Conservation (phyloP, 176 grass and related monocot species). For the Cymbopogon citratus region DNA sequence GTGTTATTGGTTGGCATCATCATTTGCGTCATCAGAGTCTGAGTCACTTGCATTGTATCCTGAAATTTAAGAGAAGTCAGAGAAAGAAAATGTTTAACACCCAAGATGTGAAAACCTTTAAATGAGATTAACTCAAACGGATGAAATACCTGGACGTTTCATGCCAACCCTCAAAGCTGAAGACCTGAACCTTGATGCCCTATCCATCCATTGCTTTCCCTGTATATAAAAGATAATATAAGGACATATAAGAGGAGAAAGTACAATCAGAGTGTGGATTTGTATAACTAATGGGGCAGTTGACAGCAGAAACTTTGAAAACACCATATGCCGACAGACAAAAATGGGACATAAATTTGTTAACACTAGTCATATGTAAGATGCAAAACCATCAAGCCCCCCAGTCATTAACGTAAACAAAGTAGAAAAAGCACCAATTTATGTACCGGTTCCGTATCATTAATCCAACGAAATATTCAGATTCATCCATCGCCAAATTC, state of each 20-base stretch:
- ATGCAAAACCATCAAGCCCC: not conserved
- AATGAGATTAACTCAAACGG: not conserved
- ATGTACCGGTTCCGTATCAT: no score
- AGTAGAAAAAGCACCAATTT: no score
- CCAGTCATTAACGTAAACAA: no score
- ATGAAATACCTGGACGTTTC: conserved; percentile 53
- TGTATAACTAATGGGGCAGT: not conserved
- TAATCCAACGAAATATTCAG: not conserved
- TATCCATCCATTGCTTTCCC: conserved; percentile 46
- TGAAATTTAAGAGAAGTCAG: conserved; percentile 5
- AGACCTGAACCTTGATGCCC: conserved; percentile 38
- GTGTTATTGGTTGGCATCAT: conserved; percentile 25
- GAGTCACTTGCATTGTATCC: conserved; percentile 59
- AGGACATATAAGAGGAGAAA: not conserved
- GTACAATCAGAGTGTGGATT: conserved; percentile 2
- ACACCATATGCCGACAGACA: not conserved
- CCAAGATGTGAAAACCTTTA: not conserved
- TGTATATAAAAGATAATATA: no score
- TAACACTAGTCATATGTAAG: not conserved
- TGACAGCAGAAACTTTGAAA: not conserved
- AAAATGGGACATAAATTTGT: not conserved
- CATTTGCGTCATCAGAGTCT: conserved; percentile 37
- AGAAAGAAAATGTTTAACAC: not conserved
- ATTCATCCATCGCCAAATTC: not conserved
- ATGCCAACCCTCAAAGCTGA: conserved; percentile 41